These are phyloP conservation scores for Pyrenula aspistea DNA, from an alignment of 495 filamentous ascomycete species.

Conservation along the genomic window DNA sequence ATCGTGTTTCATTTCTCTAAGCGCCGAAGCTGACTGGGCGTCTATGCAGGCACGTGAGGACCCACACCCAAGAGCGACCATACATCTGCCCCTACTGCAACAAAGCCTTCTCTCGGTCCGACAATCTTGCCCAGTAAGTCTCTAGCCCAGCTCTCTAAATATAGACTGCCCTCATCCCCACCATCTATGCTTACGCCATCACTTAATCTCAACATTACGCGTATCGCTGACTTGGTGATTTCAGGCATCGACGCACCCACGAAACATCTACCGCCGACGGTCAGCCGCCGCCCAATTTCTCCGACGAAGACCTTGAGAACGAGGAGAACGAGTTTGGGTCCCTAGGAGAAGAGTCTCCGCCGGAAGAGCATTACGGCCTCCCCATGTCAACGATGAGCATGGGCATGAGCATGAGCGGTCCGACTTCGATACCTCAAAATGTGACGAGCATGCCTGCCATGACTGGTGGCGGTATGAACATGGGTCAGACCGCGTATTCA, in stretches of 20 bases:
- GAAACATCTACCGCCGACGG: conserved; percentile 62
- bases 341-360: conserved; percentile 61
- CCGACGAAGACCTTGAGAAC: conserved; percentile 71
- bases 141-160: conserved; percentile 9
- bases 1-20: conserved; percentile 39
- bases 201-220: conserved; percentile 8
- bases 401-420: conserved; percentile 2
- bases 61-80: conserved; percentile 97
- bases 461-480: conserved; percentile 22
- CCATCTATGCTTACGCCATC: conserved; percentile 17
- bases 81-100: conserved; percentile 95
- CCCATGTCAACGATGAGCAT: conserved; percentile 2
- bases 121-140: conserved; percentile 95
- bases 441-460: conserved; percentile 24
- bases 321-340: conserved; percentile 61
- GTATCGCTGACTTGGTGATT: conserved; percentile 20
- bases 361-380: conserved; percentile 14
- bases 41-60: conserved; percentile 78
- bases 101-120: conserved; percentile 95
- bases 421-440: conserved; percentile 14
- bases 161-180: conserved; percentile 15
- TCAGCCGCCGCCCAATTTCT: conserved; percentile 34
- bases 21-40: conserved; percentile 45
- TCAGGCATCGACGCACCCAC: conserved; percentile 88
- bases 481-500: conserved; percentile 15